A percentile compares a stretch with the other conserved stretches of the same genome.
phyloP scores from a whole-genome alignment of 2,329 filamentous ascomycete species.

The Cladosporium sphaerospermum region DNA sequence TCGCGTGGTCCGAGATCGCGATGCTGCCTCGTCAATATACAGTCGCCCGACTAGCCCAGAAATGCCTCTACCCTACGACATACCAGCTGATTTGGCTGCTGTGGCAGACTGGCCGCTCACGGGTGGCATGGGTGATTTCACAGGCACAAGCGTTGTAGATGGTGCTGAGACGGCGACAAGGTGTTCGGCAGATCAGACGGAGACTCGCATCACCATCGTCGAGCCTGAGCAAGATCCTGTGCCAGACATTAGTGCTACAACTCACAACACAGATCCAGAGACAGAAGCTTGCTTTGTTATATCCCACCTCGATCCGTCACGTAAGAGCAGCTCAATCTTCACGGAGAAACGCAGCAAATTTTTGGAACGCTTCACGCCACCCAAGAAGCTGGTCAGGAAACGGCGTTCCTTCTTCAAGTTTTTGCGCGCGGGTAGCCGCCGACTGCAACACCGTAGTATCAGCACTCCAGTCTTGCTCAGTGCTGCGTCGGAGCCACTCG shows the following conservation, averaged over 20 bases:
- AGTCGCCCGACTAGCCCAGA: constrained; percentile 31
- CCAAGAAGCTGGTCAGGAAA: constrained; percentile 22
- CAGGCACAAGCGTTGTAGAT: too few relatives aligned
- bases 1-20: constrained; percentile 25
- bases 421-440: constrained; percentile 21
- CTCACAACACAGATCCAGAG: too few relatives aligned
- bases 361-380: constrained; percentile 18
- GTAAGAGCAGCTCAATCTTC: constrained; percentile 20
- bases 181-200: not conserved
- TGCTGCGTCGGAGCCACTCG: constrained; percentile 1
- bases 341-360: constrained; percentile 16
- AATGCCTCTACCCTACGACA: constrained; percentile 8
- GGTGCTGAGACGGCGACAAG: not conserved
- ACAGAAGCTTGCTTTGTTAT: not conserved
- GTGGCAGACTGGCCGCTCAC: constrained; percentile 13
- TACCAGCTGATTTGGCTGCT: constrained; percentile 8
- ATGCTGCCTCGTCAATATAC: constrained; percentile 34
- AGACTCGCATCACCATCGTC: not conserved
- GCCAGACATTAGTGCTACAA: too few relatives aligned
- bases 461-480: constrained; percentile 20
- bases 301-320: constrained; percentile 9
- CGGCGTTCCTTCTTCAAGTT: constrained; percentile 26
- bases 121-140: not conserved
- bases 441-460: constrained; percentile 20
- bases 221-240: not conserved